phyloP scores from a whole-genome alignment of 202 grass and related monocot genomes.

The Dendrocalamus latiflorus region DNA sequence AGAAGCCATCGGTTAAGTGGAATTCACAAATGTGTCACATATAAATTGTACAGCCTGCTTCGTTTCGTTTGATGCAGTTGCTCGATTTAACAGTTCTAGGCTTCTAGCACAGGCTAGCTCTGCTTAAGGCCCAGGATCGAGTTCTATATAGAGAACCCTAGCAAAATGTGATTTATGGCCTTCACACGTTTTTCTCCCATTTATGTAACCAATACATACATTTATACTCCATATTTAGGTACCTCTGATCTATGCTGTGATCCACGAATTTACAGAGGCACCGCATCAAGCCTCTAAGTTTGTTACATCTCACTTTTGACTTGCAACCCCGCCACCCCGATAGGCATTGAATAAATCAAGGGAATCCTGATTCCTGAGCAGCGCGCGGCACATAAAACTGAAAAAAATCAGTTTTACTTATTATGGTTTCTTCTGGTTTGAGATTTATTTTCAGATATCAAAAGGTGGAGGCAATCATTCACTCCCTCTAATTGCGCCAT shows the following conservation, averaged over 20 bases:
- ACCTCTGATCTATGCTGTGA: neutral
- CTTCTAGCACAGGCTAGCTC: too few relatives aligned
- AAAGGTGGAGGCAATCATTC: too few relatives aligned
- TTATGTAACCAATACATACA: neutral
- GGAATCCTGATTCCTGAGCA: constrained; percentile 12
- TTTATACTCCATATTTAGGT: neutral
- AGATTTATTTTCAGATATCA: too few relatives aligned
- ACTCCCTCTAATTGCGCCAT: too few relatives aligned
- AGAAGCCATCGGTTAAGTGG: too few relatives aligned
- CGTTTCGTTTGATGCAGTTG: neutral
- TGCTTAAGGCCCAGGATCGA: neutral
- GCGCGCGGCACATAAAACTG: too few relatives aligned
- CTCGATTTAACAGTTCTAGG: too few relatives aligned
- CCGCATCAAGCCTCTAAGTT: neutral
- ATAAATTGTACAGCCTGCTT: neutral
- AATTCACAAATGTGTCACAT: too few relatives aligned
- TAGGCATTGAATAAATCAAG: neutral
- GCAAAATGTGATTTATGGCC: neutral
- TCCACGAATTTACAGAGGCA: constrained; percentile 19
- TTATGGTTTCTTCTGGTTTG: too few relatives aligned
- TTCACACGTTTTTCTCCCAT: neutral
- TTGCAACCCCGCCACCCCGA: neutral
- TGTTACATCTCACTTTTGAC: neutral
- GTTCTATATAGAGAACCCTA: neutral
- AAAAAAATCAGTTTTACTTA: too few relatives aligned